Percentiles rank a stretch among this genome's conserved stretches.
Conservation (phyloP, 2,329 filamentous ascomycete genomes). For the Paecilomyces fulvus region DNA sequence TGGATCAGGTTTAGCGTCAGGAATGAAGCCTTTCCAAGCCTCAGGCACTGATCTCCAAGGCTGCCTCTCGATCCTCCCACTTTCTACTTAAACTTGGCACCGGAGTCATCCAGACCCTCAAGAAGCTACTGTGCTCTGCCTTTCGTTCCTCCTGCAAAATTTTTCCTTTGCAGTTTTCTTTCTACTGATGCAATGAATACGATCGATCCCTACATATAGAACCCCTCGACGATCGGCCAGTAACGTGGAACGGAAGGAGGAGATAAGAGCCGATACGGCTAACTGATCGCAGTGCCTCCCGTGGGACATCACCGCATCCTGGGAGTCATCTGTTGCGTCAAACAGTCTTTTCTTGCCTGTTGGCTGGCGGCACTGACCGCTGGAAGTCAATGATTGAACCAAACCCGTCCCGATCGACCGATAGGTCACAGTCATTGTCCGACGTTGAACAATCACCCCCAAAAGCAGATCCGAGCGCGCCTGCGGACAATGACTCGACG, state of each 20-base stretch:
- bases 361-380: neutral
- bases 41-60: constrained; percentile 11
- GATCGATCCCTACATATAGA: neutral
- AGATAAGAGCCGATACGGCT: neutral
- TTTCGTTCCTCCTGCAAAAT: neutral
- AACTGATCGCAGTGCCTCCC: neutral
- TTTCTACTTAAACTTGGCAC: neutral
- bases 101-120: neutral
- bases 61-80: neutral
- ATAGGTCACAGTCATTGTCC: constrained; percentile 14
- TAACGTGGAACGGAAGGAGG: neutral
- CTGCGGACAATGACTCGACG: constrained; percentile 10
- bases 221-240: neutral
- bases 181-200: neutral
- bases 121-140: neutral
- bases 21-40: constrained; percentile 4
- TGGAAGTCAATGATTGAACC: constrained; percentile 15
- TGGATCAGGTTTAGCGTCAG: neutral
- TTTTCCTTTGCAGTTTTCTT: neutral
- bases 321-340: neutral
- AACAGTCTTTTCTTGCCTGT: neutral
- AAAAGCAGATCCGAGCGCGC: constrained; percentile 9
- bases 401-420: constrained; percentile 15
- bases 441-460: constrained; percentile 11
- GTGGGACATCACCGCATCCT: neutral